Evolutionary conservation across 192 early-diverging fungal genomes (phyloP), one percentile per base, ranked within the genome.

Genomic region (Linnemannia zychae): DNA sequence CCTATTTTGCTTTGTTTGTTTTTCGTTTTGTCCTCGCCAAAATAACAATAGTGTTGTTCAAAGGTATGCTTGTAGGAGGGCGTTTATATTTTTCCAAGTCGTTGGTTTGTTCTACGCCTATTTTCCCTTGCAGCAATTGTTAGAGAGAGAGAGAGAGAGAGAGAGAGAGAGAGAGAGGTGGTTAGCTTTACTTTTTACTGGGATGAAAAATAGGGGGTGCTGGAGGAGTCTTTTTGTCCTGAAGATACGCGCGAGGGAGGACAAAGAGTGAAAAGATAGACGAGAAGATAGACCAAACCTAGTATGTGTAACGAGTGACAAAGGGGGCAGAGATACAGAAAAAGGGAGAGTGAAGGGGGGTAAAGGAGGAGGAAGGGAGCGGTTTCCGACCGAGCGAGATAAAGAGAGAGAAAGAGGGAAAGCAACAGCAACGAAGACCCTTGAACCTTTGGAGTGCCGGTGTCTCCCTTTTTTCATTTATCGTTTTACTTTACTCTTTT

Each of bases 231-330:
- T n/a, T n/a, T n/a, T n/a, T 44, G 40, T 44, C 3, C 40, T n/a
- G n/a, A 9, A 44, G 40, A 44, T 44, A 44, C 40, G 40, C 40
- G 6, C 3, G 49, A 13, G 13, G 18, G 53, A 57, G 53, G n/a
- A n/a, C 11, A 7, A n/a, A 44, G 40, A 44, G 40, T 9, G 40
- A 44, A 44, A 20, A 24, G 53, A 57, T 57, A 57, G 53, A 57
- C n/a, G 53, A 52, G 6, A 52, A 57, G 52, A 57, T 63, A 33
- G 57, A 63, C 28, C 24, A 31, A 44, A 44, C 40, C 15, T n/a
- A 63, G 24, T 33, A 31, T 31, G 57, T 63, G 57, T 33, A 63
- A 63, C 28, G 57, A 63, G 57, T 63, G 57, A 63, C 57, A 63
- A 63, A 63, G 57, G 57, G 28, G 11, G 57, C 7, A 31, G 13